Base-by-base conservation (phyloP, 2,329 filamentous ascomycete genomes). In the Sarocladium brachiariae region DNA sequence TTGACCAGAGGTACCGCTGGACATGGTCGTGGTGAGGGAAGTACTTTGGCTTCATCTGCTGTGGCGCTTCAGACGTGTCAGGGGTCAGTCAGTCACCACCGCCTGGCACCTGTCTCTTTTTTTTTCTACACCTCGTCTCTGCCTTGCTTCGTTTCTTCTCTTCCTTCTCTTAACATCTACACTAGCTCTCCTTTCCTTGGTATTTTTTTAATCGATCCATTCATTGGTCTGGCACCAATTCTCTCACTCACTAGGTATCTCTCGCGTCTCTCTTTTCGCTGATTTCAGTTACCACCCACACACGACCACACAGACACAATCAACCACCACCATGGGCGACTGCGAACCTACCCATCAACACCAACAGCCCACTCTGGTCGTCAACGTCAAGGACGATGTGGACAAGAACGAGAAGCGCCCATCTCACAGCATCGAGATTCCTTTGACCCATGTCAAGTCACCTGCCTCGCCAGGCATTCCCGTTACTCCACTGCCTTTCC, bases 401-500 rank as follows among this genome's bases (percentile, higher is more conserved):
- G 30, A 33, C 23, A 46, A 50, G 27, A 21, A 34, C 30, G 33
- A 49, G 33, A 37, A 49, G 21, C 46, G 46, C 18, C 46, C 16
- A 3, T 35, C 33, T 18, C 19, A 25, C 13, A 62, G 58, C 48
- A 55, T 62, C 46, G 60, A 62, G 16, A 62, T 62, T 23, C 61
- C 61, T 16, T 30, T 61, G 54, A 47, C 69, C 55, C 53, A 60
- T 14, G 52, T 60, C 51, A 56, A 57, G 50, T 67, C 65, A 9
- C 65, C 65, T 24, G 57, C 58, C 14, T 61, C 61, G 0, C 63
- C 64, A 30, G 56, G 56, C n/a, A 49, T 62, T 4, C 54, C 51
- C 38, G 53, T 60, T 45, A 56, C 65, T 30, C 60, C 59, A 8
- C 57, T 61, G 35, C 55, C 61, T 31, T 67, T 65, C 53, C 62